Evolutionary conservation across 108 stramenopile genomes (phyloP), one percentile per base, ranked within the genome.

Genomic region (Stephanodiscus minutulus): DNA sequence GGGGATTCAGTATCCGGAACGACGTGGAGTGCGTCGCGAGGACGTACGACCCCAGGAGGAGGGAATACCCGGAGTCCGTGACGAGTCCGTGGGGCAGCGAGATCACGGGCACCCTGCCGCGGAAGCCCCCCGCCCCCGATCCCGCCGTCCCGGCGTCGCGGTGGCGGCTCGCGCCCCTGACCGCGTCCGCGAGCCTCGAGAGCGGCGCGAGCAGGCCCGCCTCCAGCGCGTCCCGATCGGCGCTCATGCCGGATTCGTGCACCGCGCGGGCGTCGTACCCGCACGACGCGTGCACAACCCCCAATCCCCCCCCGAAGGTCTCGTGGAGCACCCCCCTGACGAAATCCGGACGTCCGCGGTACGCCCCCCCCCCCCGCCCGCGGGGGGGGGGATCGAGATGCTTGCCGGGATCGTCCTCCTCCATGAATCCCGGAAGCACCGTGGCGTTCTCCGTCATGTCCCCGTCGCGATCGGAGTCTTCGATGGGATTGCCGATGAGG

Each of bases 11-110:
- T 25, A 94, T 90, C 12, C 71, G 27, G 64, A 86, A 88, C 13
- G 79, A 79, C 0, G 88, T 83, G 47, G 90, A 75, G 36, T 76
- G 59, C 1, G 91, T 94, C 8, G 89, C 89, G 49, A 91, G 56
- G 5, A 91, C 89, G 64, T 91, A 94, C 13, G 85, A 79, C 47
- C 87, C 86, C 64, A 83, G 69, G 6, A 70, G 41, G 7, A 93
- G 63, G 17, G 91, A 76, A 71, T 88, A 91, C 35, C 93, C 93
- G 41, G 70, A 85, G 81, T 94, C 93, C 10, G 79, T 82, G 17
- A 88, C 68, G 25, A 86, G 77, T 3, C 93, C 93, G 72, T 92
- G 86, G 8, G 91, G 91, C 27, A 91, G 48, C 7, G 73, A 79
- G 48, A 94, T 82, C 35, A 90, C 64, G 0, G 93, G 93, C 29